Evolutionary conservation across 2,329 filamentous ascomycete genomes (phyloP), one percentile per base, ranked within the genome.

Genomic region (Kalmusia sp.): DNA sequence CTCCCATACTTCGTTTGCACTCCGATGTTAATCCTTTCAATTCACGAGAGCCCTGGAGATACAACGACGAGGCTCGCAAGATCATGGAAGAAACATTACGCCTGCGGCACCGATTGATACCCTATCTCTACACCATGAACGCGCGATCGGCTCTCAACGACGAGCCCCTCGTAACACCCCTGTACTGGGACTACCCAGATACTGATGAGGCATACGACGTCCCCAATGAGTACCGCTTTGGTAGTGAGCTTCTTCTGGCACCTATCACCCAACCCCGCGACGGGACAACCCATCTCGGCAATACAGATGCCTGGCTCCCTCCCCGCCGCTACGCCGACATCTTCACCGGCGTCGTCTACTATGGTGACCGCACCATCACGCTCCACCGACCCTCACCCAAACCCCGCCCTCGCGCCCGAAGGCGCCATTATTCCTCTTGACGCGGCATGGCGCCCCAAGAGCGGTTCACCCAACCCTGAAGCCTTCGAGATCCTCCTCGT

Each of bases 11-110:
- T 64, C 79, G 85, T 1, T 73, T 88, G 4, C 86, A 88, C 64
- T 87, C 83, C 0, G 78, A 81, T 37, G 80, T 83, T 54, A 85
- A 77, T 35, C 75, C 72, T 2, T 88, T 85, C 80, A 82, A 79
- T 28, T 80, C 80, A 33, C 86, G 87, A 61, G 86, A 88, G 59
- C 86, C 86, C 0, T 88, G 86, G 86, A 72, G 76, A 21, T 85
- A 80, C 61, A 77, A 79, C 2, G 60, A 67, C 1, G 82, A 83
- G 41, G 76, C 76, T 6, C 72, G 73, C 25, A 63, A 71, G 0
- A 74, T 80, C 3, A 82, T 87, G 60, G 75, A 78, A 38, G 63
- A 77, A 1, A 82, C 80, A 43, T 66, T 88, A 38, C 76, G 77
- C 4, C 71, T 87, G 19, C 77, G 86, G 0, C 86, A 88, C 62